Conservation (phyloP, 1,284 basidiomycete species). For the Cryptococcus sp. region DNA sequence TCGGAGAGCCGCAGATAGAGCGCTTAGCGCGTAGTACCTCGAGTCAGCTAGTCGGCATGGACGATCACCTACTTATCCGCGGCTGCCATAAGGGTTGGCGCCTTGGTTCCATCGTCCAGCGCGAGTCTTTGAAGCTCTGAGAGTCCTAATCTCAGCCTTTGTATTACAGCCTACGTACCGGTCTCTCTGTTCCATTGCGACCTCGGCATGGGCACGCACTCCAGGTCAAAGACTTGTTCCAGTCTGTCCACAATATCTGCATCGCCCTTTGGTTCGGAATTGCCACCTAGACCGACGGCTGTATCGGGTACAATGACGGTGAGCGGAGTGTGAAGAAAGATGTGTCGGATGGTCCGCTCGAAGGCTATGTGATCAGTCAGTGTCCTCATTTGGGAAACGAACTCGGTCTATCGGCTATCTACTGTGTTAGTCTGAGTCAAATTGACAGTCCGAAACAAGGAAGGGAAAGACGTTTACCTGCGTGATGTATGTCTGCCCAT, state of each 20-base stretch:
- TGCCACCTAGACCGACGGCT: conserved; percentile 49
- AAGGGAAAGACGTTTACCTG: conserved; percentile 15
- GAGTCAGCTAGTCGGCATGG: not conserved
- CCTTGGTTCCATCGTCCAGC: conserved; percentile 68
- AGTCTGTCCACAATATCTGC: conserved; percentile 64
- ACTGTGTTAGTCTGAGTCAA: not conserved
- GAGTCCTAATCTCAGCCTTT: conserved; percentile 54
- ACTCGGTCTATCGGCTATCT: conserved; percentile 1
- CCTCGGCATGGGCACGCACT: conserved; percentile 64
- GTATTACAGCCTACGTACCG: conserved; percentile 34
- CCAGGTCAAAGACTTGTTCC: conserved; percentile 65
- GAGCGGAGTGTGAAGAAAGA: conserved; percentile 68
- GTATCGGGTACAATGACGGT: conserved; percentile 75
- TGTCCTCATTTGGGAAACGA: not conserved
- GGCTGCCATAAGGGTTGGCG: conserved; percentile 66
- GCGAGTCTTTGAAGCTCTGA: conserved; percentile 71
- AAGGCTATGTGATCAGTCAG: conserved; percentile 55
- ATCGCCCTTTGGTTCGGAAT: not conserved
- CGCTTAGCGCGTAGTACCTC: conserved; percentile 83
- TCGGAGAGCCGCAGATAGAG: conserved; percentile 77
- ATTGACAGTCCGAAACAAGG: not conserved
- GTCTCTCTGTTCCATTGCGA: conserved; percentile 75
- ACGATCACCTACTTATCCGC: conserved; percentile 64
- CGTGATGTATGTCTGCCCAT: conserved; percentile 23
- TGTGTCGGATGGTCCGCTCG: conserved; percentile 79